These are phyloP conservation scores for Ogataea ramenticola DNA, from an alignment of 805 yeast genomes.

Conservation along the genomic window DNA sequence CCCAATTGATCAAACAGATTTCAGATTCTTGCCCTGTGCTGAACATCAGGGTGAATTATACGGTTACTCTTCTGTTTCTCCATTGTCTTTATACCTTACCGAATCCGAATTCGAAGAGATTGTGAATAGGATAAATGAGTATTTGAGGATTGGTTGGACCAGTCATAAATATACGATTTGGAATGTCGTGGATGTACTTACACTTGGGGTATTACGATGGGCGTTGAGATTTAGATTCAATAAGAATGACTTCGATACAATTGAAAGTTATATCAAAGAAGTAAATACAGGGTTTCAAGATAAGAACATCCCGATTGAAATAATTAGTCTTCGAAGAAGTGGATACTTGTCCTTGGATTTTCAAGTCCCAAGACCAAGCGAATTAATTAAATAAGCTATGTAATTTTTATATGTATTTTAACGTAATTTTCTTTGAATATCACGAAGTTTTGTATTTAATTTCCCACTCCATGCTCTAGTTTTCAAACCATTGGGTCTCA, in stretches of 20 bases:
- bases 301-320: constrained; percentile 21
- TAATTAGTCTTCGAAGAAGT: constrained; percentile 44
- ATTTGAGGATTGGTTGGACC: constrained; percentile 31
- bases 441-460: constrained; percentile 23
- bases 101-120: constrained; percentile 34
- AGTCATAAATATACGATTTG: constrained; percentile 32
- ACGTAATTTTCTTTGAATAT: constrained; percentile 18
- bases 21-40: constrained; percentile 31
- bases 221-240: constrained; percentile 24
- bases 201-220: constrained; percentile 34
- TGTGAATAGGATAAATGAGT: constrained; percentile 36
- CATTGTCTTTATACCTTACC: constrained; percentile 32
- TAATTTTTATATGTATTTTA: no score
- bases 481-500: constrained; percentile 14
- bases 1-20: constrained; percentile 4
- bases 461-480: constrained; percentile 28
- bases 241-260: constrained; percentile 24
- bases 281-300: constrained; percentile 22
- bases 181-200: constrained; percentile 33
- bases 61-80: constrained; percentile 49
- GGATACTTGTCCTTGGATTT: constrained; percentile 56
- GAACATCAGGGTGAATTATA: constrained; percentile 33
- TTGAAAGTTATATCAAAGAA: constrained; percentile 36
- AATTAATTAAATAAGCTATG: neutral
- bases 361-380: constrained; percentile 38